Percentiles rank a stretch among this genome's conserved stretches.
phyloP scores from a whole-genome alignment of 2,329 filamentous ascomycete genomes.

The Erysiphe neolycopersici region DNA sequence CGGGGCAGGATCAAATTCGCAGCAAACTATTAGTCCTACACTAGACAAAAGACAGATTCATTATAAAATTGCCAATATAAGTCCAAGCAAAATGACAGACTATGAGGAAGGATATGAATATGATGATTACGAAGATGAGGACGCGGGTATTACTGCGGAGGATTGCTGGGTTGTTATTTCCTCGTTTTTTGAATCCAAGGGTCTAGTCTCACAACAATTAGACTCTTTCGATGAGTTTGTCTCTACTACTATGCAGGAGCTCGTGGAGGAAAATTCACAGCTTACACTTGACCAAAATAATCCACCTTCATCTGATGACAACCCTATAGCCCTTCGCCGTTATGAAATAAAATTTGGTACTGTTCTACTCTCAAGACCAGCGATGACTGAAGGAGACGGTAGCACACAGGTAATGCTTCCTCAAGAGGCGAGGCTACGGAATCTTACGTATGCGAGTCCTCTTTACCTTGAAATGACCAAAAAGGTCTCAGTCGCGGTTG shows the following conservation, averaged over 20 bases:
- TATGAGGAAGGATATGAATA: conserved; percentile 33
- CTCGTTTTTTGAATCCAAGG: conserved; percentile 88
- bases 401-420: conserved; percentile 65
- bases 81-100: conserved; percentile 9
- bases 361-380: conserved; percentile 67
- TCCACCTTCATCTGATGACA: conserved; percentile 46
- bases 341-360: conserved; percentile 91
- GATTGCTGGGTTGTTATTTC: conserved; percentile 98
- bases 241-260: conserved; percentile 74
- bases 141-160: conserved; percentile 62
- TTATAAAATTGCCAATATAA: no score
- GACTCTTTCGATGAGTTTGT: conserved; percentile 98
- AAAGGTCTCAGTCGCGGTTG: conserved; percentile 58
- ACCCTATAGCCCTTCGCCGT: conserved; percentile 60
- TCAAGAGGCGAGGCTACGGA: conserved; percentile 85
- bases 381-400: conserved; percentile 81
- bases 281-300: conserved; percentile 87
- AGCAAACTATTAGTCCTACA: no score
- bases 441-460: conserved; percentile 81
- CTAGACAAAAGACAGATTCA: no score
- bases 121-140: conserved; percentile 40
- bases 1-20: no score
- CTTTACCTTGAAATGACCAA: conserved; percentile 76
- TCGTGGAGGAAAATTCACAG: conserved; percentile 74
- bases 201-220: conserved; percentile 87